Evolutionary conservation across 768 basidiomycete species (phyloP), one percentile per base, ranked within the genome.

Genomic region (Collybia sordida): DNA sequence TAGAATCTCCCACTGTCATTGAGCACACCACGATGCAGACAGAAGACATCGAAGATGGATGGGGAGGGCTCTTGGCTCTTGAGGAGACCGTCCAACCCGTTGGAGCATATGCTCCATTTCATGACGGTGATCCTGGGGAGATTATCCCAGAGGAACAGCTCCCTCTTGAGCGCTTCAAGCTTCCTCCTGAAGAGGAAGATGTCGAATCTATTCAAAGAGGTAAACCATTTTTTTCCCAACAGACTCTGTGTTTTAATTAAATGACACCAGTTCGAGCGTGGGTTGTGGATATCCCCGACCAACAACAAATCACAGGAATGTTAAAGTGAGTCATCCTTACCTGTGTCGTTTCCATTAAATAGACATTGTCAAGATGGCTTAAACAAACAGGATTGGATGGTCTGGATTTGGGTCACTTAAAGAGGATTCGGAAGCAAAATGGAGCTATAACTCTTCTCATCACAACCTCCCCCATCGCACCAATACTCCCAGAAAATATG

Each of bases 221-320:
- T 81, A 63, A 47, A 70, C 62, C 36, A 15, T 36, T 35, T 42
- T 27, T 31, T 42, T 7, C 6, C 25, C 38, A 48, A 49, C 27
- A 31, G 41, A 28, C 40, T 34, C 42, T 38, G 37, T 40, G 31
- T 44, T 27, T 31, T 31, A 31, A 31, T 14, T 14, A 6, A 11
- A 14, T 31, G 9, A 4, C 14, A 8, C 31, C 47, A 91, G 90
- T 82, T 31, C 71, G 79, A 41, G 88, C 84, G 47, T 93, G 90
- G 90, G 85, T 82, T 17, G 84, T 89, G 15, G 86, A 91, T 59
- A 74, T 92, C 15, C 79, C 80, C 3, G 80, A 89, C 55, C 75
- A 75, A 19, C 76, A 74, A 38, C 67, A 79, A 45, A 86, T 82
- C 18, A 77, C 81, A 7, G 62, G 72, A 1, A 75, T 90, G 70